phyloP scores from a whole-genome alignment of 805 yeast genomes.

The Cyberlindnera lachancei region DNA sequence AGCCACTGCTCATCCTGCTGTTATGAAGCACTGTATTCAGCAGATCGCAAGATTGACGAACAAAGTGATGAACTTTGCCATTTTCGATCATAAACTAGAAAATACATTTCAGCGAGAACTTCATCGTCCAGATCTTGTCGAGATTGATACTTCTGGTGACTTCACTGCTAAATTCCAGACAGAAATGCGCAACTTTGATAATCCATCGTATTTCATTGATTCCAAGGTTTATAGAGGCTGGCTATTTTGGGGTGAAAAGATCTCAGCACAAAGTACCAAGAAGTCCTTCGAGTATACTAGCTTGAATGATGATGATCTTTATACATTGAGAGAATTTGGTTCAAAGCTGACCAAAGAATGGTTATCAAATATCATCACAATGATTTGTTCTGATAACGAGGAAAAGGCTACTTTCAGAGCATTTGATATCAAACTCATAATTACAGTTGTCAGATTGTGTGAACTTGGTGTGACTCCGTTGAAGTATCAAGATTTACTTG shows the following conservation, averaged over 20 bases:
- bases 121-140: conserved; percentile 28
- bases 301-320: conserved; percentile 35
- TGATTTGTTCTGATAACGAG: conserved; percentile 62
- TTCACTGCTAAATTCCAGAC: conserved; percentile 36
- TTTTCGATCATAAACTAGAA: conserved; percentile 38
- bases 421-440: conserved; percentile 51
- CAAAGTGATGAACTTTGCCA: conserved; percentile 38
- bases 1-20: conserved; percentile 52
- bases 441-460: conserved; percentile 41
- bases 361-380: conserved; percentile 43
- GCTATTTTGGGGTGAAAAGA: conserved; percentile 62
- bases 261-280: conserved; percentile 35
- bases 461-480: conserved; percentile 37
- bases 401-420: conserved; percentile 59
- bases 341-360: conserved; percentile 44
- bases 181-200: conserved; percentile 42
- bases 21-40: conserved; percentile 51
- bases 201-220: conserved; percentile 52
- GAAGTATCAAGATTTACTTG: conserved; percentile 44
- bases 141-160: conserved; percentile 32
- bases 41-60: conserved; percentile 49
- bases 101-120: conserved; percentile 34
- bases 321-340: conserved; percentile 37
- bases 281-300: conserved; percentile 23
- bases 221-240: conserved; percentile 54